Evolutionary conservation across 495 filamentous ascomycete genomes (phyloP), one percentile per base, ranked within the genome.

Genomic region (Penicillium soppii): DNA sequence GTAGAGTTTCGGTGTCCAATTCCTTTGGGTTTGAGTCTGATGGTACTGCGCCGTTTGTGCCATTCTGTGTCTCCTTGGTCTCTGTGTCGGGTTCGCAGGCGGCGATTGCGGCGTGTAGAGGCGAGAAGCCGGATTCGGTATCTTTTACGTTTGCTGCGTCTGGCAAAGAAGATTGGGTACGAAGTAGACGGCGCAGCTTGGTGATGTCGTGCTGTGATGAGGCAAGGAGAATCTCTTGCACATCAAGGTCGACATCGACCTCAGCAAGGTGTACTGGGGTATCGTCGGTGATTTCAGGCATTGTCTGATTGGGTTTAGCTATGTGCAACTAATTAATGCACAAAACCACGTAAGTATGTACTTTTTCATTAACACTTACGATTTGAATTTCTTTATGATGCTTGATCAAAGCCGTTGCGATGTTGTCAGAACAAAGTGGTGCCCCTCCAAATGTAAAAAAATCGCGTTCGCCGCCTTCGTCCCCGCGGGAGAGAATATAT

Each of bases 101-200:
- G 7, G 90, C 88, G 67, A 98, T 89, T 20, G 92, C 92, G 6
- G 90, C 85, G 67, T 98, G 94, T 3, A 98, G 78, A 10, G 94
- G 90, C 1, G 92, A 88, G 64, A 84, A 89, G 32, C 90, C 89
- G 0, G 91, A 96, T 50, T 88, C 85, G 2, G 86, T 78, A 57
- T 97, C 92, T 66, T 91, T 88, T 12, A 87, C 83, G 48, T 88
- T 89, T 17, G 89, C 89, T 22, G 79, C 71, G 67, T 80, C 73
- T 13, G 67, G 62, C n/a, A 69, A 45, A 0, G 57, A 39, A 29
- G 68, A 58, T 49, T 79, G 76, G 13, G 83, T 75, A 54, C 84
- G 83, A 41, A 96, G 79, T 7, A 95, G 81, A 30, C 79, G 77
- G 56, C 85, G 85, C n/a, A 98, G 79, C 41, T 84, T 77, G 9